Conservation (phyloP, 345 rosid species). For the Tarenaya hassleriana region DNA sequence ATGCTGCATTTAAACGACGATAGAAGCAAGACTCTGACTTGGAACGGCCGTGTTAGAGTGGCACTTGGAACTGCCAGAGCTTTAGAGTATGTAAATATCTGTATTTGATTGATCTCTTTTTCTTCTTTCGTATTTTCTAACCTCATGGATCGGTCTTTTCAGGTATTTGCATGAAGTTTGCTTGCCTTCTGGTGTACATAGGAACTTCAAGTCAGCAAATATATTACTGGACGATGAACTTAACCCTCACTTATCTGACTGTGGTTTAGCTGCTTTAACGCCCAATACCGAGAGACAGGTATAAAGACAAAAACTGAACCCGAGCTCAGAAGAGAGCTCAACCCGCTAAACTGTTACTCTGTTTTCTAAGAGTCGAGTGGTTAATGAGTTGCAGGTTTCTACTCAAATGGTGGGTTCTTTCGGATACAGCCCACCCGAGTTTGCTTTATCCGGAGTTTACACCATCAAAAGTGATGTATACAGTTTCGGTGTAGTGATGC, state of each 20-base stretch:
- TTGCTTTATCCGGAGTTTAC: conserved; percentile 88
- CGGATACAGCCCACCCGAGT: conserved; percentile 98
- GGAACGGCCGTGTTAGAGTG: conserved; percentile 97
- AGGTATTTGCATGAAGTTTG: conserved; percentile 99
- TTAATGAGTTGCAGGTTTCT: conserved; percentile 52
- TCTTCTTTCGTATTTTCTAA: no score
- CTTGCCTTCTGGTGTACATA: conserved; percentile 93
- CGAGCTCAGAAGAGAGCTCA: not conserved
- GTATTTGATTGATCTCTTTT: no score
- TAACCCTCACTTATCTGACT: conserved; percentile 88
- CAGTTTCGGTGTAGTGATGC: conserved; percentile 98
- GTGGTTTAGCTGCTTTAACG: conserved; percentile 91
- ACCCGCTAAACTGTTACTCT: not conserved
- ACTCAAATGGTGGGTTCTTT: conserved; percentile 94
- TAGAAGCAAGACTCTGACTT: conserved; percentile 52
- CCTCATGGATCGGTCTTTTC: not conserved
- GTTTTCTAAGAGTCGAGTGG: conserved; percentile 7
- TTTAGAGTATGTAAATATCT: conserved; percentile 70
- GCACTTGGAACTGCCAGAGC: conserved; percentile 97
- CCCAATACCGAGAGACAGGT: conserved; percentile 99
- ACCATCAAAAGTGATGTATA: conserved; percentile 97
- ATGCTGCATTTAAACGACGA: conserved; percentile 79
- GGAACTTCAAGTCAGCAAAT: conserved; percentile 95
- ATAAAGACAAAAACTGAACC: no score
- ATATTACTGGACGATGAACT: conserved; percentile 94